Percentiles rank a stretch among this genome's conserved stretches.
These are phyloP conservation scores for Aspergillus ochraceoroseus DNA, from an alignment of 2,329 filamentous ascomycete species.

Conservation along the genomic window DNA sequence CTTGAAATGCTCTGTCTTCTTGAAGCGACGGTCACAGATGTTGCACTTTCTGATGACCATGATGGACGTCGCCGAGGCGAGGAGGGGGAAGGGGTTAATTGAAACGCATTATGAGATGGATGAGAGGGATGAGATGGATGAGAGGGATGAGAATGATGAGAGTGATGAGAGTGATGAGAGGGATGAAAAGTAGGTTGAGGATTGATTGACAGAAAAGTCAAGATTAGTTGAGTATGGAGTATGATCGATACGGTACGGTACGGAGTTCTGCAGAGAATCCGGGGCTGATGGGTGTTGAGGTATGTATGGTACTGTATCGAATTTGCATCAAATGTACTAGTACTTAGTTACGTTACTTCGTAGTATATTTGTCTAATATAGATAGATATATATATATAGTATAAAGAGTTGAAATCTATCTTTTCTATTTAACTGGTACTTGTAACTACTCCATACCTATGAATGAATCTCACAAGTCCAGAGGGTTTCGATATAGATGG, in stretches of 20 bases:
- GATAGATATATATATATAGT: too few relatives aligned
- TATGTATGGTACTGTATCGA: background rate
- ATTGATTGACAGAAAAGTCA: background rate
- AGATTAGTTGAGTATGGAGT: background rate
- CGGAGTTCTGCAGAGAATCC: background rate
- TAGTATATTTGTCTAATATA: too few relatives aligned
- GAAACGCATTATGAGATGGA: constrained; percentile 3
- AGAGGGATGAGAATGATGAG: background rate
- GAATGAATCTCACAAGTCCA: too few relatives aligned
- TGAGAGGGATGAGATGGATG: background rate
- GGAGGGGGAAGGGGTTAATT: constrained; percentile 6
- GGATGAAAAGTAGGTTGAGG: background rate
- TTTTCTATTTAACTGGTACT: too few relatives aligned
- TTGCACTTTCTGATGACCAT: constrained; percentile 45
- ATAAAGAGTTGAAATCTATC: too few relatives aligned
- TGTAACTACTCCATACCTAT: too few relatives aligned
- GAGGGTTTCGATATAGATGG: too few relatives aligned
- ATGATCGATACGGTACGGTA: constrained; percentile 1
- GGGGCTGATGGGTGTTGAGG: background rate
- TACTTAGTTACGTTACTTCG: too few relatives aligned
- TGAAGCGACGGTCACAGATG: constrained; percentile 52
- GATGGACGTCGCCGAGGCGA: constrained; percentile 18
- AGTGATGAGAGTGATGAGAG: background rate
- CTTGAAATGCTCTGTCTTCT: constrained; percentile 54
- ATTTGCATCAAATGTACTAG: too few relatives aligned